Evolutionary conservation across 2,329 filamentous ascomycete species (phyloP).

Genomic region (Truncatella angustata): DNA sequence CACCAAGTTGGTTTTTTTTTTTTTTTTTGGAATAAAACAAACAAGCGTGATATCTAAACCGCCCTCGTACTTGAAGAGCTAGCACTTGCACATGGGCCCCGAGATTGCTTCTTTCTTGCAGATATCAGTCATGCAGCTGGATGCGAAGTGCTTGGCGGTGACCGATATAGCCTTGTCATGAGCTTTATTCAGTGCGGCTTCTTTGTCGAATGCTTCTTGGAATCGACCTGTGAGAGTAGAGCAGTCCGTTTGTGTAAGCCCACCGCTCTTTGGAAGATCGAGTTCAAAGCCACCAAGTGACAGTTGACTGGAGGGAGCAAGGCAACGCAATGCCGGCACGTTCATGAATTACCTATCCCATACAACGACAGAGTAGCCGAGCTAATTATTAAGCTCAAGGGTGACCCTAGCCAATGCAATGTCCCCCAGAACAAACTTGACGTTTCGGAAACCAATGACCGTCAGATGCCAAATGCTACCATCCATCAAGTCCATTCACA

Average conservation of each 20-base stretch:
- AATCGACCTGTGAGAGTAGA: conserved; percentile 43
- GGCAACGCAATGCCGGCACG: conserved; percentile 17
- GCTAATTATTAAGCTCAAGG: conserved; percentile 10
- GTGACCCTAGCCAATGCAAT: conserved; percentile 16
- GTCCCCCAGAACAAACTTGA: conserved; percentile 16
- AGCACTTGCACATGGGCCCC: conserved; percentile 35
- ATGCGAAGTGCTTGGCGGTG: conserved; percentile 35
- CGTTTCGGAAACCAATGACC: conserved; percentile 19
- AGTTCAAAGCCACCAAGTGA: conserved; percentile 41
- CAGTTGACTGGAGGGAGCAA: conserved; percentile 30
- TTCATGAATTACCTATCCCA: conserved; percentile 15
- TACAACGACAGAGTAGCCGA: conserved; percentile 18
- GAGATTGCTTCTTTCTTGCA: conserved; percentile 36
- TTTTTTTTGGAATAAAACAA: conserved; percentile 36
- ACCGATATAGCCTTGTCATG: conserved; percentile 30
- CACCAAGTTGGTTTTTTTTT: too few species aligned
- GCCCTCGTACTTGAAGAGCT: conserved; percentile 31
- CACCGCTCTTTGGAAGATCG: conserved; percentile 47
- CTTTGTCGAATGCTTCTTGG: conserved; percentile 49
- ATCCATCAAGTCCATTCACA: conserved; percentile 26
- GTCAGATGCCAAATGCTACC: conserved; percentile 21
- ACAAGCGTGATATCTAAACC: conserved; percentile 32
- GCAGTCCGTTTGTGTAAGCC: conserved; percentile 44
- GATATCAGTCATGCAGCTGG: conserved; percentile 36
- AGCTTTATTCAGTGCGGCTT: conserved; percentile 41